A percentile compares a stretch with the other conserved stretches of the same genome.
Conservation (phyloP, 306 rosid species). For the Leucaena leucocephala region DNA sequence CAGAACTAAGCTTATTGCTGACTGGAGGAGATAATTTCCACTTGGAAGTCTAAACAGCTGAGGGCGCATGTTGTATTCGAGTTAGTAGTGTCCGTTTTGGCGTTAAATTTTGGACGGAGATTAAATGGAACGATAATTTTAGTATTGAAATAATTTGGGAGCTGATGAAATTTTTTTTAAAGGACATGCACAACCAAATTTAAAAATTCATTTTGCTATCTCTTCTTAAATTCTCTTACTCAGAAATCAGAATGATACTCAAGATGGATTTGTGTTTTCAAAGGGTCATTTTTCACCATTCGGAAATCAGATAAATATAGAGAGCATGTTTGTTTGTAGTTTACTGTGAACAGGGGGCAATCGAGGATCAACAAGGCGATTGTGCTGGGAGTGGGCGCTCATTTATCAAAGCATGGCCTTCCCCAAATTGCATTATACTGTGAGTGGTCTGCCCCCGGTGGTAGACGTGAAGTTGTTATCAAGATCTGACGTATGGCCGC, state of each 20-base stretch:
- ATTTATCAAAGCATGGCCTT: slow-evolving; percentile 2
- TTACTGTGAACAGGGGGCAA: slow-evolving; percentile 27
- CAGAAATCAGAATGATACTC: no score
- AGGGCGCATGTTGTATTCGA: neutral
- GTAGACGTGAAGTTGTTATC: slow-evolving; percentile 30
- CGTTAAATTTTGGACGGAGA: neutral
- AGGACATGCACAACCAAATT: no score
- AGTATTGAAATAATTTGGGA: neutral
- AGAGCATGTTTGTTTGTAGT: neutral
- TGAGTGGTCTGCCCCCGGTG: slow-evolving; percentile 12
- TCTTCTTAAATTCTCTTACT: no score
- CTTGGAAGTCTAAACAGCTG: neutral
- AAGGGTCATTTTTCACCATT: neutral
- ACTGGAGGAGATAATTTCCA: neutral
- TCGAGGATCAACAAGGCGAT: slow-evolving; percentile 7
- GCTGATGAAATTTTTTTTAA: no score
- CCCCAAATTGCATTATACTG: slow-evolving; percentile 24
- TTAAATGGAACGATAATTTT: neutral
- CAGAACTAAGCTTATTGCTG: neutral
- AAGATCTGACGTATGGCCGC: slow-evolving; percentile 34
- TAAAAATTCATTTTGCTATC: no score
- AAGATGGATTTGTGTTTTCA: neutral
- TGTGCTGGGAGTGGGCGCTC: neutral
- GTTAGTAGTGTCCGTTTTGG: neutral
- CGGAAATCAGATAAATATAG: no score